Conservation (phyloP, 805 yeast genomes). For the Candida jianshihensis region DNA sequence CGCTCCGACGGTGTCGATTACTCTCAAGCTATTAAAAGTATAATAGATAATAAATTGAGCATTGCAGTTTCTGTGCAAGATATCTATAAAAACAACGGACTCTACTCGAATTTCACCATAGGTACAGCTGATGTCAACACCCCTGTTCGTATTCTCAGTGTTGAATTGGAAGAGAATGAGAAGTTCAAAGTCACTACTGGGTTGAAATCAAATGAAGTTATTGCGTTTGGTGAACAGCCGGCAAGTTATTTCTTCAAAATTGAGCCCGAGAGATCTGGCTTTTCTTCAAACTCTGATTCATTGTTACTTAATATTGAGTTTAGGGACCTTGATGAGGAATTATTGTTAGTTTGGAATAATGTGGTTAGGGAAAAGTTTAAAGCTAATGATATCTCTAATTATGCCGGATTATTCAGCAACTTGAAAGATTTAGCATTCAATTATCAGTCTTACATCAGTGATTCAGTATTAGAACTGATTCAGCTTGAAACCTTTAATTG, state of each 20-base stretch:
- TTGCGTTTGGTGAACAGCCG: slow-evolving; percentile 68
- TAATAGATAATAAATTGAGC: slow-evolving; percentile 46
- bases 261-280: slow-evolving; percentile 20
- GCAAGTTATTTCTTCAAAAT: slow-evolving; percentile 54
- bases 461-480: neutral
- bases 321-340: slow-evolving; percentile 41
- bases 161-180: slow-evolving; percentile 31
- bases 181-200: slow-evolving; percentile 28
- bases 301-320: slow-evolving; percentile 39
- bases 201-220: slow-evolving; percentile 23
- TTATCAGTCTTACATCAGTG: slow-evolving; percentile 5
- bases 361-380: slow-evolving; percentile 10
- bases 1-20: slow-evolving; percentile 2
- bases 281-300: slow-evolving; percentile 25
- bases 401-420: slow-evolving; percentile 17
- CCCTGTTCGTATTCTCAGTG: slow-evolving; percentile 49
- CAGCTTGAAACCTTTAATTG: neutral
- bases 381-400: slow-evolving; percentile 10
- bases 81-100: slow-evolving; percentile 47
- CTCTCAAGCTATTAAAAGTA: slow-evolving; percentile 17
- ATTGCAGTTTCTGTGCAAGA: slow-evolving; percentile 79
- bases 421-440: slow-evolving; percentile 5
- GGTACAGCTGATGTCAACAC: slow-evolving; percentile 44
- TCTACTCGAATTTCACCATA: slow-evolving; percentile 64
- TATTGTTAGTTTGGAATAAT: slow-evolving; percentile 22